phyloP scores from a whole-genome alignment of 305 asterid species.

The Fraxinus dipetala region DNA sequence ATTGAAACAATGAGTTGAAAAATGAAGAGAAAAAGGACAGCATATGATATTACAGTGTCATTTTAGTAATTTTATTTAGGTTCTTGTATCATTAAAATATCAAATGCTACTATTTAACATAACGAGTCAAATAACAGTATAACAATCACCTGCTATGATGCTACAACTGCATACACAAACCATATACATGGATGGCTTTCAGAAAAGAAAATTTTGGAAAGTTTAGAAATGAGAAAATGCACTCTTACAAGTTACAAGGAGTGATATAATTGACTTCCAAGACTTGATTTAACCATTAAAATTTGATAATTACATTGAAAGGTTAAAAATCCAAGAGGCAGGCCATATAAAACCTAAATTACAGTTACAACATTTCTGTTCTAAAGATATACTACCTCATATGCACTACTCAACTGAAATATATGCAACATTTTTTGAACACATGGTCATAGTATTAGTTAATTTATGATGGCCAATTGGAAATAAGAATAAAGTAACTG shows the following conservation, averaged over 20 bases:
- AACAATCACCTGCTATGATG: neutral
- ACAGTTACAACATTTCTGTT: neutral
- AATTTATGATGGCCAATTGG: no score
- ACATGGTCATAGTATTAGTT: neutral
- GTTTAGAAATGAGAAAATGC: neutral
- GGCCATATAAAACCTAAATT: neutral
- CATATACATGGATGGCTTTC: neutral
- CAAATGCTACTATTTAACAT: neutral
- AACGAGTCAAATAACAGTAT: neutral
- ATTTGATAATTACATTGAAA: neutral
- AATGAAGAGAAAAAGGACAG: neutral
- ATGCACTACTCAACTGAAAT: neutral
- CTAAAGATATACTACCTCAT: neutral
- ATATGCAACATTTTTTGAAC: neutral
- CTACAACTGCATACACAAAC: neutral
- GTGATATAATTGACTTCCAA: neutral
- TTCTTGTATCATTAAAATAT: neutral
- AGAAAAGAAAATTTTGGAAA: neutral
- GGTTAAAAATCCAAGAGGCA: neutral
- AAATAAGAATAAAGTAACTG: neutral
- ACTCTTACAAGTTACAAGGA: neutral
- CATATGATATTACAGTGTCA: slow-evolving; percentile 4
- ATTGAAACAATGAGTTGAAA: neutral
- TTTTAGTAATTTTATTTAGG: neutral
- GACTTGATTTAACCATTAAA: neutral